These are phyloP conservation scores for Saprolegnia parasitica DNA, from an alignment of 352 stramenopile genomes.

Conservation along the genomic window DNA sequence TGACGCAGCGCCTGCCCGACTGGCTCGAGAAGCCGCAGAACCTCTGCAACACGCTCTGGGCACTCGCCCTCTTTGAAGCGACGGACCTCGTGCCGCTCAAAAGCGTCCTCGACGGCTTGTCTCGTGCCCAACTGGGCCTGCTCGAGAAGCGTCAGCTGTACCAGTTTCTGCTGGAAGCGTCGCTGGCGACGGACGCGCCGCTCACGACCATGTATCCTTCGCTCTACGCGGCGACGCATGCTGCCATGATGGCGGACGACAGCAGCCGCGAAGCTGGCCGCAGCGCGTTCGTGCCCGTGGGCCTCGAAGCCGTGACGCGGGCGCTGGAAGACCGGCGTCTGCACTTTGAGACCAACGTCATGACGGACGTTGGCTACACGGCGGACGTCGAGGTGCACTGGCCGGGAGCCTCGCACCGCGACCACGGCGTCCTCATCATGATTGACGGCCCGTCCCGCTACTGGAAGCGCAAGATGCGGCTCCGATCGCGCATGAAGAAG, in stretches of 20 bases:
- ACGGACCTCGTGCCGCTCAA: background rate
- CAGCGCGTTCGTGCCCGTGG: background rate
- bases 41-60: background rate
- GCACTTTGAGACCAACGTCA: background rate
- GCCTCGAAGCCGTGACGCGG: background rate
- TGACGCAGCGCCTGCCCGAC: background rate
- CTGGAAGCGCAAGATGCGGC: background rate
- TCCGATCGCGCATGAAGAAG: slow-evolving; percentile 9
- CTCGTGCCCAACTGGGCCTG: background rate
- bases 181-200: background rate
- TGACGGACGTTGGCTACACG: background rate
- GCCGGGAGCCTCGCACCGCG: too few relatives aligned
- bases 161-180: background rate
- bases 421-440: slow-evolving; percentile 1
- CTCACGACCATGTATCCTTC: background rate
- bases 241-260: background rate
- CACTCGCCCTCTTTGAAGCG: background rate
- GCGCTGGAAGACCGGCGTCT: background rate
- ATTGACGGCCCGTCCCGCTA: background rate
- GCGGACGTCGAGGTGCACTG: background rate
- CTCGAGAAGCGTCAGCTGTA: background rate
- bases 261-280: background rate
- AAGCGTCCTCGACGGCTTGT: background rate
- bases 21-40: background rate
- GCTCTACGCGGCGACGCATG: background rate